phyloP scores from a whole-genome alignment of 2,329 filamentous ascomycete genomes.

The Anthostomella pinea region DNA sequence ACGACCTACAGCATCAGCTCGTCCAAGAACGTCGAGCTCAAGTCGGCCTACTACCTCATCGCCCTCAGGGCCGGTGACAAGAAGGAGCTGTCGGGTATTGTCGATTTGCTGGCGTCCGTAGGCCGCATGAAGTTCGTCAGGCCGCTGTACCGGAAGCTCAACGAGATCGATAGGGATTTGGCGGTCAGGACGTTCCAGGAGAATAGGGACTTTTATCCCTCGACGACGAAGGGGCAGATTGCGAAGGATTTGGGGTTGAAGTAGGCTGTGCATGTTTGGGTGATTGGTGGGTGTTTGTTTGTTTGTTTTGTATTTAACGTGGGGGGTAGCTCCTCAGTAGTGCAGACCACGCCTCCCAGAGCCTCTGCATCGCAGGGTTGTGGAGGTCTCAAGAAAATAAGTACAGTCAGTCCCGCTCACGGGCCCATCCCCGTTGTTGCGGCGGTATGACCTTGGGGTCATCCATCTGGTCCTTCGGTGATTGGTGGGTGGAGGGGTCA shows the following conservation, averaged over 20 bases:
- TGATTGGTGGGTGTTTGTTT: neutral
- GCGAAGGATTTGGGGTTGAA: conserved; percentile 71
- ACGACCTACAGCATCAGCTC: conserved; percentile 67
- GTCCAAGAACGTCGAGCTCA: conserved; percentile 85
- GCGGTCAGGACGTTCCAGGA: conserved; percentile 81
- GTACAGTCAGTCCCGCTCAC: no score
- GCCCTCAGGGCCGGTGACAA: conserved; percentile 72
- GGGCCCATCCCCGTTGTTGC: no score
- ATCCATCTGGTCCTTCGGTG: no score
- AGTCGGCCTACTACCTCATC: conserved; percentile 75
- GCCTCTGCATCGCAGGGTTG: no score
- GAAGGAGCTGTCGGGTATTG: conserved; percentile 66
- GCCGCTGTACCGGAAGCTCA: conserved; percentile 75
- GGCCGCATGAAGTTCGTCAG: conserved; percentile 97
- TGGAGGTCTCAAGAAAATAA: no score
- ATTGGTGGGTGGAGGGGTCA: no score
- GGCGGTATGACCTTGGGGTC: no score
- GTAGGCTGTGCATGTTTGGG: conserved; percentile 9
- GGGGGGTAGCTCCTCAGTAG: no score
- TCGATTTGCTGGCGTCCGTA: conserved; percentile 73
- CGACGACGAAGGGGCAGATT: conserved; percentile 82
- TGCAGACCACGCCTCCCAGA: no score
- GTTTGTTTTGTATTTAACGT: neutral
- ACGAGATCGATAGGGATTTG: conserved; percentile 68
- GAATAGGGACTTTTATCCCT: conserved; percentile 92